Evolutionary conservation across 2,329 filamentous ascomycete species (phyloP), one percentile per base, ranked within the genome.

Genomic region (Coniochaeta ligniaria): DNA sequence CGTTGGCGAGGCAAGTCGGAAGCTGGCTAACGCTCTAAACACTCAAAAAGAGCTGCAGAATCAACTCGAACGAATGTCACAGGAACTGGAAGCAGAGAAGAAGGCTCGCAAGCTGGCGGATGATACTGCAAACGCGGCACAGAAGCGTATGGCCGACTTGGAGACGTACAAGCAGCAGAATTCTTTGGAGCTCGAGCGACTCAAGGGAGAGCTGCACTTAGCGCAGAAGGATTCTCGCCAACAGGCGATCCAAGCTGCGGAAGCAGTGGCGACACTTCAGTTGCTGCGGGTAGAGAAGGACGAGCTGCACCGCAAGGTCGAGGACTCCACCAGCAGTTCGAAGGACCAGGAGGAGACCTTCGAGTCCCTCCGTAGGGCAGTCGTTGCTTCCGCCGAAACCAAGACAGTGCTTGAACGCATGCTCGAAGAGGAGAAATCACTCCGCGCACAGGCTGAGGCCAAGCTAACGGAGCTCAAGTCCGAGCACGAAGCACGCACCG

Each of bases 221-320:
- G 81, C 85, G 1, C 90, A 96, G 70, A 89, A 87, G 35, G 84
- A 89, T 60, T 86, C 90, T 24, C 84, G 95, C 61, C 91, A 98
- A 67, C 89, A 96, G 66, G 85, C 91, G 0, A 84, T 92, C n/a
- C 79, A 85, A 31, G 86, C 87, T 41, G 83, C 91, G 0, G 92
- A 97, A 72, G 88, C 93, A 1, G 80, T 90, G 60, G 85, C 92
- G 1, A 81, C 89, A 43, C 78, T 90, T 47, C 87, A 91, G 66
- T 77, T 96, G 61, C 77, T 96, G n/a, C 82, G 83, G 60, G 83
- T 96, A n/a, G 94, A 98, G 71, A 96, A 95, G 73, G 84, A 88
- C 3, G 91, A 96, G 64, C 74, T 96, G 16, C 81, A 83, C 59
- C 78, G 78, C 36, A 90, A 87, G 70, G 85, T 91, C 60, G 81